Evolutionary conservation across 2,329 filamentous ascomycete genomes (phyloP), one percentile per base, ranked within the genome.

Genomic region (Penicillium verrucosum): DNA sequence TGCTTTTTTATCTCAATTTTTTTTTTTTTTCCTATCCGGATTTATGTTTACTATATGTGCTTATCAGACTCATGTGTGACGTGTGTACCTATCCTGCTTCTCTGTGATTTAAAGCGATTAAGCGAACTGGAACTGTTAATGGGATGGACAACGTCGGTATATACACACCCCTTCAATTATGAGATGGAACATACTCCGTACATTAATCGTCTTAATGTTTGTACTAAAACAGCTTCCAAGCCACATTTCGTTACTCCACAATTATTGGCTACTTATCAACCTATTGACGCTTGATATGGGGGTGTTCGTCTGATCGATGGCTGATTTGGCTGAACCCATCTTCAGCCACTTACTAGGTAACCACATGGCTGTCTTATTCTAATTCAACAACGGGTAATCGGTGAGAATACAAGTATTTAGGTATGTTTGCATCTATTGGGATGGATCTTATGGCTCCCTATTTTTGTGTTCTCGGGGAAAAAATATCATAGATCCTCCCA

Each of bases 31-130:
- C 14, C n/a, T 36, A 40, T 37, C 54, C 48, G 48, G 51, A 44
- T 56, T 50, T 53, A 48, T 60, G 54, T 55, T 51, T 58, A 55
- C 47, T 52, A 34, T 51, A 38, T 61, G 44, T 55, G 41, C 51
- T 64, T 58, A 44, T 59, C 51, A 59, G 63, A 62, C 60, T 66
- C 60, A 66, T 60, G 64, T 63, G 63, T 66, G 63, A 66, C 61
- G 64, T 57, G 59, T 64, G 60, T 63, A 63, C 30, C 62, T 63
- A 60, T 57, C 49, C 41, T 54, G 45, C 18, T 57, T 50, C 57
- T 56, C 41, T 59, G 50, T 64, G 59, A 60, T 58, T 65, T 64
- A 54, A 59, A 45, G 55, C 51, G 54, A 66, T 57, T 62, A 58
- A 63, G 60, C 54, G 59, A 57, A 54, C 48, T 58, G 54, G 59